These are phyloP conservation scores for Russula ochroleuca DNA, from an alignment of 768 basidiomycete species.

Conservation along the genomic window DNA sequence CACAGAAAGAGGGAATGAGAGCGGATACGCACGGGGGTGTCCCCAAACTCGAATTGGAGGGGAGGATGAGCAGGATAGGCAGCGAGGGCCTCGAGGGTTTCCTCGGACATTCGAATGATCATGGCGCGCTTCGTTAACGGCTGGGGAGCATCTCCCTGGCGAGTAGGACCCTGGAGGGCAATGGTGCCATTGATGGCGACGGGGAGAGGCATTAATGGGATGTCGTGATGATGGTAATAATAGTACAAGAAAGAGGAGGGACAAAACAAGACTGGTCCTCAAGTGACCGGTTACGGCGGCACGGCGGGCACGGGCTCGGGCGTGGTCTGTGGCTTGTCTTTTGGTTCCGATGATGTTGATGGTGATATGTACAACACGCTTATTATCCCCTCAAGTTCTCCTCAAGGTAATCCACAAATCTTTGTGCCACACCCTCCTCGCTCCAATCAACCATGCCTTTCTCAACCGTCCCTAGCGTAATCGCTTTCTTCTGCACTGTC, in stretches of 20 bases:
- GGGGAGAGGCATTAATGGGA: constrained; percentile 60
- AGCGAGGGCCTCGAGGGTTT: constrained; percentile 66
- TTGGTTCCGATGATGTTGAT: not conserved
- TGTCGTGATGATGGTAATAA: constrained; percentile 11
- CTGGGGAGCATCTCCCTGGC: constrained; percentile 51
- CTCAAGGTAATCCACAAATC: constrained; percentile 68
- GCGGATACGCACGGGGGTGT: constrained; percentile 47
- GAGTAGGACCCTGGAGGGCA: constrained; percentile 54
- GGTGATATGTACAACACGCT: not conserved
- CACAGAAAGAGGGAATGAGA: not conserved
- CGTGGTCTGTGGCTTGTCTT: not conserved
- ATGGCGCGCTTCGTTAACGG: constrained; percentile 68
- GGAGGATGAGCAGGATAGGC: constrained; percentile 41
- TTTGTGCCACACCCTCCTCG: constrained; percentile 62
- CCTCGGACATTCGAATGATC: constrained; percentile 69
- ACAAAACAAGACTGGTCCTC: not conserved
- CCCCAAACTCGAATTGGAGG: constrained; percentile 60
- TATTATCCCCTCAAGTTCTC: constrained; percentile 51
- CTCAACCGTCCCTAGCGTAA: constrained; percentile 76
- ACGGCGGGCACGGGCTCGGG: not conserved
- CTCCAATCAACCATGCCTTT: constrained; percentile 74
- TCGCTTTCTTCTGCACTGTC: constrained; percentile 81
- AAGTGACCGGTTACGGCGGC: not conserved
- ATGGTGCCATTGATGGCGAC: constrained; percentile 42
- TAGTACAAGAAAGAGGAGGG: not conserved